Percentiles rank a stretch among this genome's conserved stretches.
Conservation (phyloP, 1,284 basidiomycete species). For the Pseudozyma thailandica region DNA sequence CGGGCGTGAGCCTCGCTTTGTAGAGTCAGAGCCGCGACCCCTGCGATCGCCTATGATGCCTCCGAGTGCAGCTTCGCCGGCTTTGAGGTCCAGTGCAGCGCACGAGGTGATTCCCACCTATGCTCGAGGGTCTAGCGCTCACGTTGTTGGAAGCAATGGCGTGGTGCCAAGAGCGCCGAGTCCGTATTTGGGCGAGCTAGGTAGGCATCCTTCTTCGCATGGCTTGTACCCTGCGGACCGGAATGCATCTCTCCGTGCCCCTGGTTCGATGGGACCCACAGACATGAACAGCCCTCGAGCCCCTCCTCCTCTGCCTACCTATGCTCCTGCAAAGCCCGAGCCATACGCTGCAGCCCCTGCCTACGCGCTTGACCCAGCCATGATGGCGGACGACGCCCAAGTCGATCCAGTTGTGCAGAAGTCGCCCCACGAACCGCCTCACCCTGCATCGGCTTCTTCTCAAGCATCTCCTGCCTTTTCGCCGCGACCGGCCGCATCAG, state of each 20-base stretch:
- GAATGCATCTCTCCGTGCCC: constrained; percentile 12
- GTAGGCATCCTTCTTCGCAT: constrained; percentile 12
- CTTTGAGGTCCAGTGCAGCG: constrained; percentile 15
- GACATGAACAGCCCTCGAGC: constrained; percentile 7
- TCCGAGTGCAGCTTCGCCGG: constrained; percentile 19
- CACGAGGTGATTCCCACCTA: constrained; percentile 27
- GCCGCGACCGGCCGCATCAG: not conserved
- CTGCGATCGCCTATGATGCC: constrained; percentile 22
- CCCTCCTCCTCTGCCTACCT: constrained; percentile 22
- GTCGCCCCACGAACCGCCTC: constrained; percentile 8
- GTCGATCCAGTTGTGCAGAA: constrained; percentile 14
- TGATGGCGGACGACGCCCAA: constrained; percentile 42
- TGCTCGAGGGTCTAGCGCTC: constrained; percentile 8
- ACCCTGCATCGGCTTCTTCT: constrained; percentile 1
- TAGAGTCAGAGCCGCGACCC: constrained; percentile 13
- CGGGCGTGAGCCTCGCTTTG: constrained; percentile 15
- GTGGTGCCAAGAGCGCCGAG: constrained; percentile 8
- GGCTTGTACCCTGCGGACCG: constrained; percentile 11
- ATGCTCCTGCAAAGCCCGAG: constrained; percentile 18
- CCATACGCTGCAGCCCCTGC: not conserved
- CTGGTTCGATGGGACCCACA: not conserved
- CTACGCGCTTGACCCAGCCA: constrained; percentile 36
- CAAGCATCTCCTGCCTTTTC: not conserved
- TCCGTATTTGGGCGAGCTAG: constrained; percentile 14
- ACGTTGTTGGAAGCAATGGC: constrained; percentile 20